These are phyloP conservation scores for Phytophthora tentaculata DNA, from an alignment of 352 stramenopile genomes.

Conservation along the genomic window DNA sequence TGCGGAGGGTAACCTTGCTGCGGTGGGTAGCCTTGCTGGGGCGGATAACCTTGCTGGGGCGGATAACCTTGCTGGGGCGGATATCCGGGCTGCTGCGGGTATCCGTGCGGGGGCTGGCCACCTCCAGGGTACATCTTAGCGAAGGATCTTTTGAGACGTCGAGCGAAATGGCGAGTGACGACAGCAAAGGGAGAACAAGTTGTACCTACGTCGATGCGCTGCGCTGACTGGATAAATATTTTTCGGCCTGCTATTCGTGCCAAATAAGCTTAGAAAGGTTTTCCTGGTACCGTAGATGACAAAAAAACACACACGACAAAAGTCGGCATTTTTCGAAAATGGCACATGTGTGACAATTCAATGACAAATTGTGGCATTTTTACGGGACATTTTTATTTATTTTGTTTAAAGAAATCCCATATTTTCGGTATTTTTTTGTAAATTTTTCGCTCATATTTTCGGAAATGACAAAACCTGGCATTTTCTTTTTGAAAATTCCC, in stretches of 20 bases:
- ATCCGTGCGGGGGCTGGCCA: slow-evolving; percentile 28
- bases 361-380: too few relatives aligned
- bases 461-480: too few relatives aligned
- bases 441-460: too few relatives aligned
- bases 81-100: slow-evolving; percentile 46
- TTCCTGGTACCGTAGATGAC: too few relatives aligned
- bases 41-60: slow-evolving; percentile 39
- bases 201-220: slow-evolving; percentile 13
- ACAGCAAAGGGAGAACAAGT: slow-evolving; percentile 2
- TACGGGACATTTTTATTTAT: too few relatives aligned
- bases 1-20: slow-evolving; percentile 23
- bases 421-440: too few relatives aligned
- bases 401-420: too few relatives aligned
- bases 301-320: too few relatives aligned
- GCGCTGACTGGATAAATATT: slow-evolving; percentile 16
- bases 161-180: not conserved
- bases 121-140: slow-evolving; percentile 36
- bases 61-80: slow-evolving; percentile 36
- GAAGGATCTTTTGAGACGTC: slow-evolving; percentile 1
- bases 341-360: too few relatives aligned
- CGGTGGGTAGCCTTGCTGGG: slow-evolving; percentile 29
- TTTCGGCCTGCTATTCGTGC: not conserved
- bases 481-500: too few relatives aligned
- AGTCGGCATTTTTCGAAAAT: too few relatives aligned
- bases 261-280: too few relatives aligned